Evolutionary conservation across 441 rosid genomes (phyloP).

Genomic region (Sinapis alba): DNA sequence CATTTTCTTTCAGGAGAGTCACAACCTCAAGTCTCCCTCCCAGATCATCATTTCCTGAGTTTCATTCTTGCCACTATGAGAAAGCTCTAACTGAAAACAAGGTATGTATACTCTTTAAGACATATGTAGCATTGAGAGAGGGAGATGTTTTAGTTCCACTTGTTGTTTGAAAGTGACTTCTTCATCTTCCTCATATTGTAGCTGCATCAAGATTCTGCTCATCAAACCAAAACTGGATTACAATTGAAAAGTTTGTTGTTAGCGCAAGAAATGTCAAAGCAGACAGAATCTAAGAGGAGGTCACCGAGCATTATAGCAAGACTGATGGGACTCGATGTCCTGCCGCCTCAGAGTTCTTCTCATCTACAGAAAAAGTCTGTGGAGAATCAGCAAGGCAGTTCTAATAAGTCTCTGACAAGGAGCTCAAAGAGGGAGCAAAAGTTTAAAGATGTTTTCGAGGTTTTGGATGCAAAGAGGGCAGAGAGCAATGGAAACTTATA

Average conservation of each 20-base stretch:
- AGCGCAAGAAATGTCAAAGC: slow-evolving; percentile 83
- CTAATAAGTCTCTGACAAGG: slow-evolving; percentile 54
- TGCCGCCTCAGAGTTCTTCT: slow-evolving; percentile 61
- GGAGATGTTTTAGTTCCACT: not conserved
- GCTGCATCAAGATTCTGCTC: slow-evolving; percentile 47
- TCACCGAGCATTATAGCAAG: slow-evolving; percentile 85
- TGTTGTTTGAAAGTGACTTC: slow-evolving; percentile 34
- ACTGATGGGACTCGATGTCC: slow-evolving; percentile 93
- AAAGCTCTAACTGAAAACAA: slow-evolving; percentile 46
- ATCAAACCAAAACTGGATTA: slow-evolving; percentile 46
- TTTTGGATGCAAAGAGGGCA: slow-evolving; percentile 60
- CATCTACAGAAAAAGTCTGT: slow-evolving; percentile 44
- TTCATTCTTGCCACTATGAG: slow-evolving; percentile 48
- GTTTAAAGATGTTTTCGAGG: slow-evolving; percentile 96
- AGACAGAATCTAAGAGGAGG: slow-evolving; percentile 62
- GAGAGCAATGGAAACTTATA: slow-evolving; percentile 43
- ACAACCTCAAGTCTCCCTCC: slow-evolving; percentile 44
- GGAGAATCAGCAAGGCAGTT: slow-evolving; percentile 41
- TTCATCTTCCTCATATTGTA: slow-evolving; percentile 22
- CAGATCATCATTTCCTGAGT: slow-evolving; percentile 52
- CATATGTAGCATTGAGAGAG: not conserved
- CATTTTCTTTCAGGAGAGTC: slow-evolving; percentile 60
- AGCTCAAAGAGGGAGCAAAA: slow-evolving; percentile 83
- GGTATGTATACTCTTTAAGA: slow-evolving; percentile 45
- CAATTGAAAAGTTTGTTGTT: slow-evolving; percentile 76